Evolutionary conservation across 495 filamentous ascomycete species (phyloP).

Genomic region (Daldinia childiae): DNA sequence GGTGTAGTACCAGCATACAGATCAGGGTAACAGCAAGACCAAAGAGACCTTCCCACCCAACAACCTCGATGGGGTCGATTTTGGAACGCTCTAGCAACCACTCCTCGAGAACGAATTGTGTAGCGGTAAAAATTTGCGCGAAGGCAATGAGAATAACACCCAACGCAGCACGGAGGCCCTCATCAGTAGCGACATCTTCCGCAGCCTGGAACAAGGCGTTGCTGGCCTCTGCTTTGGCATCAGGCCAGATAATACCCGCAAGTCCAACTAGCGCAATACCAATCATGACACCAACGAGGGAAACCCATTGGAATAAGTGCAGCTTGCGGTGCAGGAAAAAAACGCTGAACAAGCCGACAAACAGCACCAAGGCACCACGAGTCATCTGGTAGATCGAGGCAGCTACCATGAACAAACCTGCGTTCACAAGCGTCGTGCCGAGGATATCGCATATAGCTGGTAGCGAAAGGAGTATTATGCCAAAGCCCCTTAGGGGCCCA

Average conservation of each 20-base stretch:
- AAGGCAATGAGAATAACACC: constrained; percentile 89
- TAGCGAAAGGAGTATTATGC: constrained; percentile 78
- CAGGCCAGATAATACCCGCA: constrained; percentile 80
- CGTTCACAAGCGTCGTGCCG: constrained; percentile 96
- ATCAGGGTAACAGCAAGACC: constrained; percentile 85
- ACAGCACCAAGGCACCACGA: constrained; percentile 89
- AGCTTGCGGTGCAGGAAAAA: constrained; percentile 83
- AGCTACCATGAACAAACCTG: constrained; percentile 90
- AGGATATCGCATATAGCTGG: constrained; percentile 94
- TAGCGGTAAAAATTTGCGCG: constrained; percentile 95
- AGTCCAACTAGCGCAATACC: constrained; percentile 92
- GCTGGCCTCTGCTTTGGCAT: constrained; percentile 59
- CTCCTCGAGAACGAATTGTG: constrained; percentile 96
- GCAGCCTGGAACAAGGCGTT: constrained; percentile 39
- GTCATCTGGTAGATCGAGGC: constrained; percentile 99
- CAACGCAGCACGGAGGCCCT: constrained; percentile 76
- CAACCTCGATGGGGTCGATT: constrained; percentile 88
- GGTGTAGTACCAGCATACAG: constrained; percentile 81
- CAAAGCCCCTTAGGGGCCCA: constrained; percentile 72
- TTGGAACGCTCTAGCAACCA: constrained; percentile 89
- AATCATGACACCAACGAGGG: constrained; percentile 83
- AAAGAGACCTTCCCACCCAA: constrained; percentile 96
- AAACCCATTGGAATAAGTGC: constrained; percentile 86
- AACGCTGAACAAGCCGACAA: constrained; percentile 95
- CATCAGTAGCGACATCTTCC: constrained; percentile 47